Base-by-base conservation (phyloP, 768 basidiomycete genomes). In the Gloeophyllum trabeum region DNA sequence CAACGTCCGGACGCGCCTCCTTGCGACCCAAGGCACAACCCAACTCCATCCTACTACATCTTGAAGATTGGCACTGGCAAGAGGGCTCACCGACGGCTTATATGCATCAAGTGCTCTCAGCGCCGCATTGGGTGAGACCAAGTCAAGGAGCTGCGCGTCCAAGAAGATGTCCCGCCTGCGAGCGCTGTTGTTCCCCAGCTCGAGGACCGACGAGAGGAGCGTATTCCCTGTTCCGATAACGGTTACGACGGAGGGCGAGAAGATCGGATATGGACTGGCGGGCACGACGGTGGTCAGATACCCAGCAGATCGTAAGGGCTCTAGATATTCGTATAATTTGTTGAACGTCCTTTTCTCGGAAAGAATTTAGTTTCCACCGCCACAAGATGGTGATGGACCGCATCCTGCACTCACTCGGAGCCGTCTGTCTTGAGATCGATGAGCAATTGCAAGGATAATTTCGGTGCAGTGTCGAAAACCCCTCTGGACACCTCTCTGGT, bases 171-270 rank as follows among this genome's bases (percentile, higher is more conserved):
- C 52, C 24, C 53, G 51, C 35, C 53, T 50, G 24, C 37, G 28
- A 1, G 41, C 28, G 7, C 16, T 30, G 28, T 7, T 30, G 7
- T 30, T 7, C 28, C 28, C 28, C 10, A 30, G 18, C 21, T 51
- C 53, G 35, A 47, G 13, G 39, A 56, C 50, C 14, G 46, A 46
- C 1, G 51, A 51, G 26, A 56, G 49, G 10, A 54, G 55, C n/a
- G 55, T 51, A 47, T 53, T 53, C 20, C 54, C 54, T 1, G 54
- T 53, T 22, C 55, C 54, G 18, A 56, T 48, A 35, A 50, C 55
- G 30, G 49, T 46, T 1, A 56, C 48, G 24, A 54, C 46, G 38
- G 45, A 45, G n/a, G 41, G 45, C 3, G 39, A 50, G 42, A 56
- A 45, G 28, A 16, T 7, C 10, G 28, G 16, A 16, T 7, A 30